phyloP scores from a whole-genome alignment of 108 stramenopile species.

The Skeletonema grethae region DNA sequence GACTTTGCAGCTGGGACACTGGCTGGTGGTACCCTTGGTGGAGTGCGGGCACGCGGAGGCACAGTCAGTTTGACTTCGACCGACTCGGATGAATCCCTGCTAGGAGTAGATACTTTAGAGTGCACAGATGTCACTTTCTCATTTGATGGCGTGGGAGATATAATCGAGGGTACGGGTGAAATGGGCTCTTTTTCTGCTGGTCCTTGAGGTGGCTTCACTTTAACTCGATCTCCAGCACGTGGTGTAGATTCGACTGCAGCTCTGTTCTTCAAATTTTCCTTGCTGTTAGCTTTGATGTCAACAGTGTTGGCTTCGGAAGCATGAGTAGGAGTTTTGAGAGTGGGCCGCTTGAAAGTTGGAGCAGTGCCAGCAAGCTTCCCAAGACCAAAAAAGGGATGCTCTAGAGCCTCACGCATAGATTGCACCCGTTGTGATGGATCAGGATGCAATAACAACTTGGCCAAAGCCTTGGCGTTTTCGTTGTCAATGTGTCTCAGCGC shows the following conservation, averaged over 20 bases:
- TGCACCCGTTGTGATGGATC: constrained; percentile 62
- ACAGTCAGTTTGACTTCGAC: neutral
- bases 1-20: neutral
- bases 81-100: neutral
- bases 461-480: constrained; percentile 56
- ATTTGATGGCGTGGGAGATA: neutral
- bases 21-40: neutral
- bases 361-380: constrained; percentile 18
- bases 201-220: neutral
- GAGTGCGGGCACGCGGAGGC: neutral
- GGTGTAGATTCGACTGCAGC: neutral
- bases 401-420: constrained; percentile 79
- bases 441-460: constrained; percentile 72
- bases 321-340: neutral
- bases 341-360: constrained; percentile 15
- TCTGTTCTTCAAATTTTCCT: constrained; percentile 16
- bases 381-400: constrained; percentile 77
- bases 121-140: neutral
- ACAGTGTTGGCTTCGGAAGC: constrained; percentile 14
- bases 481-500: constrained; percentile 65
- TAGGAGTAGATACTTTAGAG: neutral
- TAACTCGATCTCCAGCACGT: neutral
- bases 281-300: constrained; percentile 19
- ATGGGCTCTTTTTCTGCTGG: neutral
- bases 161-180: neutral